Conservation (phyloP, 2,329 filamentous ascomycete species). For the Colletotrichum sojae region DNA sequence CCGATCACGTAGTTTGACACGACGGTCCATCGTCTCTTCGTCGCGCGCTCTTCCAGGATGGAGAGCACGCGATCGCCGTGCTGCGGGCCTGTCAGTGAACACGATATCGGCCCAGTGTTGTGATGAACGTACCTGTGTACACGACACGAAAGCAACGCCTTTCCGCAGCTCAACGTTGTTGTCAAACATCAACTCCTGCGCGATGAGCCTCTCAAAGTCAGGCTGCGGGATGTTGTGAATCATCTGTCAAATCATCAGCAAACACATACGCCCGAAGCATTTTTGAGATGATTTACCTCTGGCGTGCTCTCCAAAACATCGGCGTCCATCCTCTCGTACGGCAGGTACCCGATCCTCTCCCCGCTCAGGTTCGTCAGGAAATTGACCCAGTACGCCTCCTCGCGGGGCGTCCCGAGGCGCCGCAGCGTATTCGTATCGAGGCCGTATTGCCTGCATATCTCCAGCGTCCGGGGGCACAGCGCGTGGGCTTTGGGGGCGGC, state of each 20-base stretch:
- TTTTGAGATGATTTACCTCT: conserved; percentile 18
- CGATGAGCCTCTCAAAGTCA: conserved; percentile 51
- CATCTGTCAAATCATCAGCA: conserved; percentile 45
- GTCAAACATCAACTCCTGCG: conserved; percentile 45
- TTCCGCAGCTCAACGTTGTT: conserved; percentile 49
- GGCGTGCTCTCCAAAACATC: conserved; percentile 36
- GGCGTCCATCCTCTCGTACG: conserved; percentile 40
- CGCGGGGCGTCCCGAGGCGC: conserved; percentile 21
- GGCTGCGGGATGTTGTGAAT: conserved; percentile 60
- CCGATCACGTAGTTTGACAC: conserved; percentile 51
- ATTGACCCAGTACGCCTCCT: conserved; percentile 38
- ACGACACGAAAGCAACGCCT: conserved; percentile 51
- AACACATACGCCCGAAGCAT: neutral
- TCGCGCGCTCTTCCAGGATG: conserved; percentile 48
- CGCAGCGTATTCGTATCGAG: conserved; percentile 34
- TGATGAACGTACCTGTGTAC: conserved; percentile 50
- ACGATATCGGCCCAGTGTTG: neutral
- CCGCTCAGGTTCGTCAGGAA: conserved; percentile 39
- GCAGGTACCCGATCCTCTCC: conserved; percentile 27
- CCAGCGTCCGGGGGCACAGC: conserved; percentile 35
- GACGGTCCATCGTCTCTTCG: conserved; percentile 45
- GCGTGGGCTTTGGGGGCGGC: conserved; percentile 46
- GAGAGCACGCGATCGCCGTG: conserved; percentile 45
- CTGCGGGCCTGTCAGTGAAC: conserved; percentile 23
- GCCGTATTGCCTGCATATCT: conserved; percentile 40